Evolutionary conservation across 768 basidiomycete species (phyloP).

Genomic region (Termitomyces sp.): DNA sequence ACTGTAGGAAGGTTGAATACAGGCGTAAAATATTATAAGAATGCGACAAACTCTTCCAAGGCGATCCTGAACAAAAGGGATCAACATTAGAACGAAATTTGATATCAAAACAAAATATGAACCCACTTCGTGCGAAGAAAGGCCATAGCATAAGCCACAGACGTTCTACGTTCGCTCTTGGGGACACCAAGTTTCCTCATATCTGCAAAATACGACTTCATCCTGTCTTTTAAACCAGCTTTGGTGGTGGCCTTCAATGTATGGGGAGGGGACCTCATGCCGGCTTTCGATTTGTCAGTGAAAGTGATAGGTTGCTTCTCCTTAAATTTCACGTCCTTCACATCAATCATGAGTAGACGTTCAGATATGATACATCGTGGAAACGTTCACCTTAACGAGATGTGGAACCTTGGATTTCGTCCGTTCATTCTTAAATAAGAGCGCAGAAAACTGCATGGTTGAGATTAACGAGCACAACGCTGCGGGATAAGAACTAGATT

Average conservation of each 20-base stretch:
- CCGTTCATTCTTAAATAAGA: background rate
- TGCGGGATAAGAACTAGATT: background rate
- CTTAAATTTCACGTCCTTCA: background rate
- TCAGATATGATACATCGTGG: background rate
- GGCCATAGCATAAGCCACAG: background rate
- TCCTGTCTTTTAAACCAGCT: background rate
- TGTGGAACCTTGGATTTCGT: background rate
- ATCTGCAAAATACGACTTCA: background rate
- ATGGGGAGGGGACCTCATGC: background rate
- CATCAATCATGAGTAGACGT: background rate
- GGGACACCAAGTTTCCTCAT: background rate
- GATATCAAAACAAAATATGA: background rate
- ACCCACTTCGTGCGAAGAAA: background rate
- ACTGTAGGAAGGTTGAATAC: background rate
- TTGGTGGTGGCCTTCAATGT: background rate
- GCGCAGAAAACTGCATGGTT: background rate
- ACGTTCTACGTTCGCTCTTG: background rate
- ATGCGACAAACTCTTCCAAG: background rate
- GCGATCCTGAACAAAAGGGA: background rate
- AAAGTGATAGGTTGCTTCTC: background rate
- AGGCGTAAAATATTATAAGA: background rate
- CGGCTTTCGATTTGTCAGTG: background rate
- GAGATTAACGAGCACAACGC: background rate
- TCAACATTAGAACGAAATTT: background rate
- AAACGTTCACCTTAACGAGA: background rate